A percentile compares a stretch with the other conserved stretches of the same genome.
phyloP scores from a whole-genome alignment of 176 grass and related monocot species.

The Triticum monococcum region DNA sequence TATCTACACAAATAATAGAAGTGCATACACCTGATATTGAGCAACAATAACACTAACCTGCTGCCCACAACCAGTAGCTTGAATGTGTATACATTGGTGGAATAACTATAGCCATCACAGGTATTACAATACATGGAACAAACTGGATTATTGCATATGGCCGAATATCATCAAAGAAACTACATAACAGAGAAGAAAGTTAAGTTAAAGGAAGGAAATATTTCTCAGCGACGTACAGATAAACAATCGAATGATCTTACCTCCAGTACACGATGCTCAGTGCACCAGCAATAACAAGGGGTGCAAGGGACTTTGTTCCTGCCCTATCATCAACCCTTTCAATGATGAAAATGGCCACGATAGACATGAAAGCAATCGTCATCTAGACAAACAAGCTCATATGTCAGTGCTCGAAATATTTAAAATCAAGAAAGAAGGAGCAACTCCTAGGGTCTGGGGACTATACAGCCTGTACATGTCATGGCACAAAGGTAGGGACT shows the following conservation, averaged over 20 bases:
- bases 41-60: slow-evolving; percentile 52
- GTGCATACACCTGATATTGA: background rate
- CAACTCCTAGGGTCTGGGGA: background rate
- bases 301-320: slow-evolving; percentile 69
- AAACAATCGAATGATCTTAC: slow-evolving; percentile 35
- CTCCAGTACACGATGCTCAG: slow-evolving; percentile 96
- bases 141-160: slow-evolving; percentile 85
- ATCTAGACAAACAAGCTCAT: slow-evolving; percentile 53
- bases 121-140: slow-evolving; percentile 79
- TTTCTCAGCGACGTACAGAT: background rate
- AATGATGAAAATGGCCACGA: slow-evolving; percentile 90
- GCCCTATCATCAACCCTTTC: slow-evolving; percentile 76
- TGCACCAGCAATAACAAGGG: slow-evolving; percentile 72
- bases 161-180: slow-evolving; percentile 84
- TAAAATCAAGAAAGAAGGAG: background rate
- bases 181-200: slow-evolving; percentile 16
- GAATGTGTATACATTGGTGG: slow-evolving; percentile 99
- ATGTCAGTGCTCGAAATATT: background rate
- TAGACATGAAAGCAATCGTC: slow-evolving; percentile 84
- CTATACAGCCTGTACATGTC: no score
- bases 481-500: background rate
- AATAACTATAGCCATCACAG: slow-evolving; percentile 95
- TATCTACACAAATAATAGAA: background rate
- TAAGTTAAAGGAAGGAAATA: background rate
- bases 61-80: slow-evolving; percentile 84